Base-by-base conservation (phyloP, 2,329 filamentous ascomycete genomes). In the Geoglossum cookeanum region DNA sequence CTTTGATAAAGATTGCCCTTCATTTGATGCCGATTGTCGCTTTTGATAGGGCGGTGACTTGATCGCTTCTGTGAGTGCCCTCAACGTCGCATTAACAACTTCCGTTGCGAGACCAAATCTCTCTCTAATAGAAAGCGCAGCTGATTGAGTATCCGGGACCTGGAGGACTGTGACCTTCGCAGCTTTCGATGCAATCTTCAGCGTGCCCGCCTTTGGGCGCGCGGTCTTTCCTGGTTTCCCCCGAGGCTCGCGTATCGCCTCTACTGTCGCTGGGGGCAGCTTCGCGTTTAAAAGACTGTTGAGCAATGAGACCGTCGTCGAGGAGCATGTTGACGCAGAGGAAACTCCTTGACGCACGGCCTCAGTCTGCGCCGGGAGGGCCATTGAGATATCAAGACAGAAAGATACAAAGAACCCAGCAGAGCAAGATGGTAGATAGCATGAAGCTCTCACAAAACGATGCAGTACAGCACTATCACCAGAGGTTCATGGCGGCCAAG, bases 61-160 rank as follows among this genome's bases (percentile, higher is more conserved):
- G 22, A 80, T 74, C 0, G 80, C 80, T 58, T 85, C 81, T n/a
- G 76, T 75, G 3, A 91, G 74, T 8, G 78, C 75, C 64, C 85
- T 88, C 44, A 90, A 73, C 1, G 81, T 76, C 5, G 74, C 72
- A 66, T 90, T 91, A 63, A 88, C 79, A 39, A 87, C 74, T 60
- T 88, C 79, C 0, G 85, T 87, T 11, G 85, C 85, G 39, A 90
- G 70, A 49, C 78, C 73, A 55, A 80, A 81, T 66, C 77, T 57
- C 55, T 80, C 58, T 87, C 83, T 62, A 77, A 79, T 4, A 73
- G 65, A 3, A 75, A 70, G 33, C 84, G 67, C 52, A 70, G 69
- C 55, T 71, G 70, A 37, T 68, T 67, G 49, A 66, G 67, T 37
- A 73, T 62, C 60, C 68, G 27, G n/a, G 9, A 51, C 29, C 35